Conservation (phyloP, 176 grass and related monocot species). For the Cymbopogon citratus region DNA sequence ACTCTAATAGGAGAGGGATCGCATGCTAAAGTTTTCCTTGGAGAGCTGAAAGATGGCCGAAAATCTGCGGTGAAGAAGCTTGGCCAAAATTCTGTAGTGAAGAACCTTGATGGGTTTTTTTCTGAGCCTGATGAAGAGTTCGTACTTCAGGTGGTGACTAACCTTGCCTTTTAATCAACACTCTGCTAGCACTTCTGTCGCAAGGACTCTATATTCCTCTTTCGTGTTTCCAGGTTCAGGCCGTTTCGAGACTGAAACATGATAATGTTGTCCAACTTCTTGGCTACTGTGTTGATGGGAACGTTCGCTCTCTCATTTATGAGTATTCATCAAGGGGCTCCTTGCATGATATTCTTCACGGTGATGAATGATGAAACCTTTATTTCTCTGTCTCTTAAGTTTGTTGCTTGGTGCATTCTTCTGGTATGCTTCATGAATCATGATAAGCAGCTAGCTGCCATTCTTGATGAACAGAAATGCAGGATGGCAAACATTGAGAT, state of each 20-base stretch:
- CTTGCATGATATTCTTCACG: constrained; percentile 49
- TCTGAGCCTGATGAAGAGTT: constrained; percentile 10
- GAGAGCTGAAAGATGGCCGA: constrained; percentile 27
- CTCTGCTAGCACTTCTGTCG: background rate
- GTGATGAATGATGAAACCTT: background rate
- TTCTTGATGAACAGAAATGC: background rate
- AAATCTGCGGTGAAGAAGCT: constrained; percentile 45
- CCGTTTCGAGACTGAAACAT: constrained; percentile 39
- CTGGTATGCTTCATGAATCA: background rate
- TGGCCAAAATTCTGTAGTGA: constrained; percentile 13
- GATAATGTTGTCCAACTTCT: constrained; percentile 39
- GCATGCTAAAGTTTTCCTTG: constrained; percentile 40
- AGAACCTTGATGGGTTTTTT: background rate
- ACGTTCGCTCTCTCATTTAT: constrained; percentile 28
- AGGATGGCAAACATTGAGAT: background rate
- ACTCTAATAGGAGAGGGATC: constrained; percentile 47
- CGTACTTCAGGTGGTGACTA: constrained; percentile 25
- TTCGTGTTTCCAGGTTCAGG: constrained; percentile 17
- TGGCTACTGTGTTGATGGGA: constrained; percentile 37
- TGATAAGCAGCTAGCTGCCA: background rate
- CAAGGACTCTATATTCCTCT: background rate
- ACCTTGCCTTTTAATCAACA: background rate
- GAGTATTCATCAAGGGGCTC: constrained; percentile 42
- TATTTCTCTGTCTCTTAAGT: background rate
- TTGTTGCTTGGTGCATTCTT: background rate